Evolutionary conservation across 108 stramenopile genomes (phyloP), one percentile per base, ranked within the genome.

Genomic region (Cyclotella sp.): DNA sequence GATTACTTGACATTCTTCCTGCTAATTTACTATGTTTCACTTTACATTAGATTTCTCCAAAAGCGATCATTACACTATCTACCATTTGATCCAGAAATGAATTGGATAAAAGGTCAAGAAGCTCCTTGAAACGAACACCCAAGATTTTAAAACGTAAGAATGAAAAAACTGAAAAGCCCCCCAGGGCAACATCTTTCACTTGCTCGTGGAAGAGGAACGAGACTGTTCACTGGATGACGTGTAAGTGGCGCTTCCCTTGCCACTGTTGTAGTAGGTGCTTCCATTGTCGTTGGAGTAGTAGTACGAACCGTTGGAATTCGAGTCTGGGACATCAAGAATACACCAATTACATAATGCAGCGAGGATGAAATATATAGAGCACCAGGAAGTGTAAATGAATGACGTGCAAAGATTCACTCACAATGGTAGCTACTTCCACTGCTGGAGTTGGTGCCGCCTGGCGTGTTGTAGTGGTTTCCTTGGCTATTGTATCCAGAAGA

Each of bases 271-370:
- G 84, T 93, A 93, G 16, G 84, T 85, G n/a, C 86, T 88, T 4
- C 93, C 93, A 66, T 93, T 93, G 85, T 93, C 93, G 65, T 93
- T 93, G 68, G 79, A 65, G 81, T 93, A 93, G 81, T 93, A 93
- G 84, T 93, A 93, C 44, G 81, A 84, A 3, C 93, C 93, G 59
- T 93, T 91, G 16, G 46, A 59, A 89, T 93, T 93, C 40, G 90
- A 91, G 83, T 93, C 90, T 91, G 68, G 21, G 28, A 47, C 8
- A 58, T 39, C 9, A 42, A 46, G 18, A 46, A 27, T 13, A 44
- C 30, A 11, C 5, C 15, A 55, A 5, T 62, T 1, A 43, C 22
- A 28, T 10, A 8, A 77, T 30, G 34, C 6, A 2, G 34, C 6
- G 46, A 72, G 15, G n/a, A 40, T 12, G 24, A 40, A 29, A 44